Evolutionary conservation across 2,329 filamentous ascomycete genomes (phyloP), one percentile per base, ranked within the genome.

Genomic region (Xylariaceae sp.): DNA sequence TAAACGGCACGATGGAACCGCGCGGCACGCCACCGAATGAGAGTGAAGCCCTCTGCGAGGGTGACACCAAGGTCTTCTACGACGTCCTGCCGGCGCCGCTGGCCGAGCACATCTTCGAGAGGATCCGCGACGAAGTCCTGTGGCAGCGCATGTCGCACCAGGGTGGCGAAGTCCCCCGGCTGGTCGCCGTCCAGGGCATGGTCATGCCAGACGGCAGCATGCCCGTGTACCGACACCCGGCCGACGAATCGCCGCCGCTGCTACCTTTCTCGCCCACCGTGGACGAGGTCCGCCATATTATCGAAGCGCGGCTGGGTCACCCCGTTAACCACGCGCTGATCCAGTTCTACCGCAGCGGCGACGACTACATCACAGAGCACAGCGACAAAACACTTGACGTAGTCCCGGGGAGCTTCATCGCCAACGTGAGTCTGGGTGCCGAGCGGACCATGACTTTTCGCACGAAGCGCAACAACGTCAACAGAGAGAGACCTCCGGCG

Each of bases 301-400:
- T 87, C 0, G 86, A 94, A 56, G 67, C 72, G 36, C 65, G 75
- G 12, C 69, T 94, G 2, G 82, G 84, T 0, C 92, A 96, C 50
- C 64, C 75, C 1, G 61, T 98, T 26, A 98, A 98, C 51, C 92
- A 98, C 55, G 89, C 80, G 1, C 64, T 98, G 30, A 93, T 98
- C 29, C 92, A 98, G 53, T 75, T 88, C 37, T 98, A 98, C 53
- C 84, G 92, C n/a, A 72, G 74, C 46, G 86, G 90, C 3, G 77
- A 76, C 30, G 92, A 98, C 59, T 87, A 87, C 55, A 98, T 98
- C 42, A 92, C 86, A 1, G 92, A 98, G 55, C 92, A 98, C 53
- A 93, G 87, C 24, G 92, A 98, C 57, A 98, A 98, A 62, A 94
- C 90, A 0, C 67, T 98, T 16, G 92, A 98, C 55, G 92, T 98